Base-by-base conservation (phyloP, 306 rosid genomes). In the Citrullus mucosospermus region DNA sequence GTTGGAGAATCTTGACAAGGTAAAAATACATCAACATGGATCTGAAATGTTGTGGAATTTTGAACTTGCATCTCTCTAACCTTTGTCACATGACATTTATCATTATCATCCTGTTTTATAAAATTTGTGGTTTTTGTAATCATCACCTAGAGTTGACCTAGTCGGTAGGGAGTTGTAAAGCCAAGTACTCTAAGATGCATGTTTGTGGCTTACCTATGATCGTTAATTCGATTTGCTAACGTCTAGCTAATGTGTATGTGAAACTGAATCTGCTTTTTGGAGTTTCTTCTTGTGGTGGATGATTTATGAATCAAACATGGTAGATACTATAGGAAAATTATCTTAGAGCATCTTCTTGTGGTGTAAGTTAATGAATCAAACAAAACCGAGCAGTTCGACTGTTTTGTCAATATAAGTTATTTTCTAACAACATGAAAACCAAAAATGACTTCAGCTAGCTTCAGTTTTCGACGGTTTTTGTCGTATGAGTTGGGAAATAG, bases 1-100 rank as follows among this genome's bases (percentile, higher is more conserved):
- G 98, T 79, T 91, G 73, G 96, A 90, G 85, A 93, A 93, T 88
- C 89, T 93, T 50, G 92, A 80, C 82, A 82, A 89, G 89, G 92
- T 89, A 85, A 82, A 38, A 14, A 8, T 32, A 15, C 8, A 14
- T 48, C 56, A 48, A 14, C 25, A 9, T 72, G 60, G 34, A 6
- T 72, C 7, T 51, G 28, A 30, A 66, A 3, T 1, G 7, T 66
- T 3, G 5, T 13, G 20, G 46, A 32, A 68, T 16, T 25, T 70
- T 77, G 34, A 79, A 56, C 15, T 38, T 68, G 61, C 46, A 54
- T 65, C 55, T 15, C 39, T 61, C 12, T 63, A 8, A 15, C 32
- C 10, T 14, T 63, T 63, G 17, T 34, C 71, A 61, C 10, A 63
- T 16, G 70, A 63, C 1, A 5, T 39, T 38, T 67, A 43, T 69